Evolutionary conservation across 2,329 filamentous ascomycete genomes (phyloP).

Genomic region (Ophiostoma quercus): DNA sequence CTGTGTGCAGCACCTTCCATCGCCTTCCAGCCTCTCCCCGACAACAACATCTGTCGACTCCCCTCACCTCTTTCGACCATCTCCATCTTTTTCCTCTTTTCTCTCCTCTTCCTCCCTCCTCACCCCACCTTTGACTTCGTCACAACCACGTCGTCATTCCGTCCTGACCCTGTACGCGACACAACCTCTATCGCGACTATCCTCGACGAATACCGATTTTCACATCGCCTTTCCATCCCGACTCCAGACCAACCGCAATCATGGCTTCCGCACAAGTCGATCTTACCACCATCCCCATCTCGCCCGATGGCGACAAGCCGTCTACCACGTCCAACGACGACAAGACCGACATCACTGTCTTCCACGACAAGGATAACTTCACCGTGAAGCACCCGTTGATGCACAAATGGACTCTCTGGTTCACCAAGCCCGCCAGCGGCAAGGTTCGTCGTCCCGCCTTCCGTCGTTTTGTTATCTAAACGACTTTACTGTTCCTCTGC

Average conservation of each 20-base stretch:
- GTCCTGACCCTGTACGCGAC: neutral
- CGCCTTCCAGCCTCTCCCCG: neutral
- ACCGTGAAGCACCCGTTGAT: slow-evolving; percentile 98
- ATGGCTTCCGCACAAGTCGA: slow-evolving; percentile 55
- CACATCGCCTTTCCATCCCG: neutral
- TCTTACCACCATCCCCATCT: slow-evolving; percentile 63
- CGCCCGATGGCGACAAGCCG: slow-evolving; percentile 57
- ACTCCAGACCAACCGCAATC: slow-evolving; percentile 17
- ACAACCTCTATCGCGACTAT: neutral
- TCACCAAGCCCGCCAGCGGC: slow-evolving; percentile 94
- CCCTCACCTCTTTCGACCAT: neutral
- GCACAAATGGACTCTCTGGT: slow-evolving; percentile 98
- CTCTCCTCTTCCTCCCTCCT: neutral
- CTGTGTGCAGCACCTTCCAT: slow-evolving; percentile 24
- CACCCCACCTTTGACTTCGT: slow-evolving; percentile 2
- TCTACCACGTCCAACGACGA: slow-evolving; percentile 40
- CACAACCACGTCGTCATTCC: slow-evolving; percentile 5
- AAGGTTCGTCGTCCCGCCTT: slow-evolving; percentile 55
- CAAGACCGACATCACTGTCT: slow-evolving; percentile 77
- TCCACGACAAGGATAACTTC: slow-evolving; percentile 98
- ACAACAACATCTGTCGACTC: neutral
- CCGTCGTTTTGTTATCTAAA: neutral
- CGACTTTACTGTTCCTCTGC: neutral
- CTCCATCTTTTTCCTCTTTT: neutral
- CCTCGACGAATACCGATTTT: neutral